Conservation (phyloP, 441 rosid genomes). For the Pelargonium fulgidum region DNA sequence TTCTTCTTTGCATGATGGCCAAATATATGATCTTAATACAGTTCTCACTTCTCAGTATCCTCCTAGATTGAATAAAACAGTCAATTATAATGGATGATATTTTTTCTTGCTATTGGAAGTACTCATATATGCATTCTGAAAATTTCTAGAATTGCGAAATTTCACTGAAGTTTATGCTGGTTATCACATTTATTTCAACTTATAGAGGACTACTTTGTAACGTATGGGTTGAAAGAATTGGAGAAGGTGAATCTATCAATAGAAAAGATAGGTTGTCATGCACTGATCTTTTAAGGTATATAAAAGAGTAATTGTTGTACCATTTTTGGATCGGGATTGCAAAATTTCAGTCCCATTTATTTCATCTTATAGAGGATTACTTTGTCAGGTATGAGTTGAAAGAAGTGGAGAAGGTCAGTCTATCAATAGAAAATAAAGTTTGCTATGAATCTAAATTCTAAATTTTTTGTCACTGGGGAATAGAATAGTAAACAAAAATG, state of each 20-base stretch:
- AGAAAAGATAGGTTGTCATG: background rate
- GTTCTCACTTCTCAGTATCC: background rate
- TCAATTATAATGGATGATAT: background rate
- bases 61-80: background rate
- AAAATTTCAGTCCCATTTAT: background rate
- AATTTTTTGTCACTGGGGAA: background rate
- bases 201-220: background rate
- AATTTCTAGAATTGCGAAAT: background rate
- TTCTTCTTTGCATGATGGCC: background rate
- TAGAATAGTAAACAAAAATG: background rate
- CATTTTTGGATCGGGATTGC: background rate
- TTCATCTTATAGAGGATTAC: background rate
- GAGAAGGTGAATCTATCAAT: constrained; percentile 4
- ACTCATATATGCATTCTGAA: background rate
- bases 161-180: background rate
- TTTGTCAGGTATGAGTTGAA: background rate
- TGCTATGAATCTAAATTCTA: background rate
- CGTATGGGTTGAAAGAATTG: background rate
- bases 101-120: background rate
- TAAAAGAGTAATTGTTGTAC: background rate
- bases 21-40: background rate
- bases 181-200: background rate
- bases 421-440: background rate
- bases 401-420: background rate
- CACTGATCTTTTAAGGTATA: background rate